Evolutionary conservation across 805 yeast species (phyloP).

Genomic region (Starmerella gropengiesseri): DNA sequence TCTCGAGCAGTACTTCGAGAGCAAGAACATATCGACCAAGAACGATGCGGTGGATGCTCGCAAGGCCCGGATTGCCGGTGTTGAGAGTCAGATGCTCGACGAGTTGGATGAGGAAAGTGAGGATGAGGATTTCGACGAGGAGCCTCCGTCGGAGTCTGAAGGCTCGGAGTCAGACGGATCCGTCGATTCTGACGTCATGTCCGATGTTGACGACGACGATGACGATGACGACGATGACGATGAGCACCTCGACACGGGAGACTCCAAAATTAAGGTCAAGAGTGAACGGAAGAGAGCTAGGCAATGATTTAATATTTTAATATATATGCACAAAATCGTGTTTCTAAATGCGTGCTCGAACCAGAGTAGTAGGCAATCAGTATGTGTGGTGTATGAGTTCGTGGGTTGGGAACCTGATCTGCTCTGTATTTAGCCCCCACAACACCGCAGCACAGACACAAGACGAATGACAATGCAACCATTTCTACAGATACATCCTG

Average conservation of each 20-base stretch:
- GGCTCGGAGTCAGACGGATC: slow-evolving; percentile 37
- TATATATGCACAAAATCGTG: too few relatives aligned
- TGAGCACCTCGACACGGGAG: slow-evolving; percentile 15
- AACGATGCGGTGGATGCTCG: slow-evolving; percentile 87
- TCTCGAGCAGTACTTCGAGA: slow-evolving; percentile 63
- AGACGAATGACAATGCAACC: too few relatives aligned
- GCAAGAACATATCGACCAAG: slow-evolving; percentile 68
- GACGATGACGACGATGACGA: slow-evolving; percentile 13
- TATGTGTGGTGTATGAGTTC: neutral
- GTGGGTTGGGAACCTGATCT: too few relatives aligned
- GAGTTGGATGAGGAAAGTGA: slow-evolving; percentile 36
- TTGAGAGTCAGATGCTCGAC: slow-evolving; percentile 44
- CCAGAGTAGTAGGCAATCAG: neutral
- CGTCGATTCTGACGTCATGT: slow-evolving; percentile 9
- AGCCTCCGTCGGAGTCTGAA: slow-evolving; percentile 60
- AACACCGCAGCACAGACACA: neutral
- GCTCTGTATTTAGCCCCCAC: neutral
- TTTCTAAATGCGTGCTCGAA: too few relatives aligned
- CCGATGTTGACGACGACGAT: slow-evolving; percentile 3
- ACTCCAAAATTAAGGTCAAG: slow-evolving; percentile 13
- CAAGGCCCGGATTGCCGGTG: slow-evolving; percentile 63
- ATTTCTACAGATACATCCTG: slow-evolving; percentile 1
- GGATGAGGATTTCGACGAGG: slow-evolving; percentile 75
- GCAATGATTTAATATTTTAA: neutral
- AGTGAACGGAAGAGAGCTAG: slow-evolving; percentile 14